Conservation (phyloP, 108 stramenopile species). For the Skeletonema grethae region DNA sequence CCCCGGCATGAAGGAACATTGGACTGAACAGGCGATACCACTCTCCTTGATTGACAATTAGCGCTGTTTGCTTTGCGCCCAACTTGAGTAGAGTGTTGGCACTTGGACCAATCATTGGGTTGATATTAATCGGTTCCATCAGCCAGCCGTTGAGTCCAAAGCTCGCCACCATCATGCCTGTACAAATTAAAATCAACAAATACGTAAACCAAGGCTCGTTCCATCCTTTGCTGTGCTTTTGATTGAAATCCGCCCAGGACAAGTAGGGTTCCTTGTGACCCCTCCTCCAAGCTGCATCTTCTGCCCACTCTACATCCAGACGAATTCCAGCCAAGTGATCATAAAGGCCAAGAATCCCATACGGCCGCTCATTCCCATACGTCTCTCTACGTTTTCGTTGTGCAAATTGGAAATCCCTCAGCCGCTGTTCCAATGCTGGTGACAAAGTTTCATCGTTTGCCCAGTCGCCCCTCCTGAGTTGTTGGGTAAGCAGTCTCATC, state of each 20-base stretch:
- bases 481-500: conserved; percentile 49
- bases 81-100: conserved; percentile 78
- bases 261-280: conserved; percentile 69
- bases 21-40: conserved; percentile 89
- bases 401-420: conserved; percentile 85
- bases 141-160: conserved; percentile 79
- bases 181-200: conserved; percentile 60
- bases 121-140: conserved; percentile 78
- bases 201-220: conserved; percentile 82
- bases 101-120: conserved; percentile 90
- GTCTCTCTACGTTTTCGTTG: conserved; percentile 78
- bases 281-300: conserved; percentile 85
- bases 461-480: conserved; percentile 37
- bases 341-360: conserved; percentile 83
- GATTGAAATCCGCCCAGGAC: conserved; percentile 76
- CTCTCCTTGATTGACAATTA: conserved; percentile 87
- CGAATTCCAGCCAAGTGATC: conserved; percentile 73
- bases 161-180: conserved; percentile 61
- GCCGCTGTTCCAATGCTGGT: conserved; percentile 59
- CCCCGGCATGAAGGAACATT: conserved; percentile 93
- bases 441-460: conserved; percentile 16
- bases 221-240: conserved; percentile 48
- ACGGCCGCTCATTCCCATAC: conserved; percentile 65
- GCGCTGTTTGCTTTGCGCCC: conserved; percentile 84
- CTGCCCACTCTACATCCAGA: conserved; percentile 85